These are phyloP conservation scores for Viridothelium virens DNA, from an alignment of 495 filamentous ascomycete genomes.

Conservation along the genomic window DNA sequence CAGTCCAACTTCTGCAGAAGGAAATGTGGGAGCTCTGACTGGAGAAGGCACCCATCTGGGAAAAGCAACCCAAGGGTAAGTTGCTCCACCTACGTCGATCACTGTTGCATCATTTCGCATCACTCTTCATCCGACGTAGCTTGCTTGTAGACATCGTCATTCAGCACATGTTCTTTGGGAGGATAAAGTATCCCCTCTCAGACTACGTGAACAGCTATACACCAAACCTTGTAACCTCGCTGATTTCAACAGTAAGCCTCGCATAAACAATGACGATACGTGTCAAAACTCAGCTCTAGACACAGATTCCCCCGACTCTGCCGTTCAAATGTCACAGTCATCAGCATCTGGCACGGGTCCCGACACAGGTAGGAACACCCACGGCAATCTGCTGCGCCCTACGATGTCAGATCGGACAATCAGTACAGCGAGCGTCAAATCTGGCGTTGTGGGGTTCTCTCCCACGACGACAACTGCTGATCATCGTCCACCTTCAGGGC, in stretches of 20 bases:
- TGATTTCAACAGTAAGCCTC: not conserved
- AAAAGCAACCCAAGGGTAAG: slow-evolving; percentile 13
- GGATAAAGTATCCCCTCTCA: too few relatives aligned
- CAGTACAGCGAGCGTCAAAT: slow-evolving; percentile 33
- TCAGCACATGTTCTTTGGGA: too few relatives aligned
- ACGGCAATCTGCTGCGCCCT: not conserved
- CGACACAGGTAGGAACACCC: slow-evolving; percentile 7
- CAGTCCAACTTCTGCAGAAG: slow-evolving; percentile 3
- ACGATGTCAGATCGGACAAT: slow-evolving; percentile 8
- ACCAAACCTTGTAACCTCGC: not conserved
- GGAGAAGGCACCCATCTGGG: slow-evolving; percentile 24
- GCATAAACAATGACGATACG: not conserved
- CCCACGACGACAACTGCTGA: slow-evolving; percentile 7
- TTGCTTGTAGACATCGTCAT: too few relatives aligned
- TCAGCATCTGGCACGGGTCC: not conserved
- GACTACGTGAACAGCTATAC: too few relatives aligned
- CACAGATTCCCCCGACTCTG: not conserved
- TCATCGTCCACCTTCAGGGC: slow-evolving; percentile 11
- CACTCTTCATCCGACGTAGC: too few relatives aligned
- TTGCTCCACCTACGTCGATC: not conserved
- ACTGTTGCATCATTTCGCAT: too few relatives aligned
- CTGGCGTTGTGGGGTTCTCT: slow-evolving; percentile 28
- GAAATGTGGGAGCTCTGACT: slow-evolving; percentile 7
- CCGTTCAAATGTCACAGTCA: not conserved
- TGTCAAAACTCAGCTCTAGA: not conserved